Evolutionary conservation across 345 rosid species (phyloP), one percentile per base, ranked within the genome.

Genomic region (Streptanthus diversifolius): DNA sequence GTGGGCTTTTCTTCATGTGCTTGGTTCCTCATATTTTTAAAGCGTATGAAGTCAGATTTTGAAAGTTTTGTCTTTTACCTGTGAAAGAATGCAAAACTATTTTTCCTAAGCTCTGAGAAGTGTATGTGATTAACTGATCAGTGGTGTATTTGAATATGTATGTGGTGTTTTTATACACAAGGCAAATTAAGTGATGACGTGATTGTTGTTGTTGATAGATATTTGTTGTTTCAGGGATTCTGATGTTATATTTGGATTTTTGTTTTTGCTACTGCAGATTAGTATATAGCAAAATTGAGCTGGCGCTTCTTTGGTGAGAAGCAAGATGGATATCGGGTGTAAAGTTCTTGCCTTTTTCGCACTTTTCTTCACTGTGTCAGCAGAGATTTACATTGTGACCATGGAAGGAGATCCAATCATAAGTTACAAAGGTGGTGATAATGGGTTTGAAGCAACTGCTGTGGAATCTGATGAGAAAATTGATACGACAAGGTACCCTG

Each of bases 351-450:
- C 73, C 71, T 66, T 85, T 33, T 72, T 79, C 62, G 48, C 83
- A 17, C 60, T 86, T 29, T 55, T 95, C 63, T 48, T 68, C 35
- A 17, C 53, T 48, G 88, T 70, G 61, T 82, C 75, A 51, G 88
- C 95, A 3, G 97, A 95, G 81, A 76, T 90, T 81, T 95, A 91
- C 83, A 83, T 95, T 14, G 96, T 87, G 55, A 90, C 85, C 6
- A 71, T 95, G 80, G 97, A 91, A 66, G 99, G 92, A 75, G 99
- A 95, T 79, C 98, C 99, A 55, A 80, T 90, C 47, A 75, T 90
- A 29, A 90, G 93, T 80, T 95, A 95, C 66, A 83, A 44, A 72
- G 99, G 99, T 36, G 98, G 97, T 25, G 83, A 82, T 25, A 86
- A 89, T 66, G 99, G 98, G 1, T 88, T 95, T 76, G 91, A 85